Base-by-base conservation (phyloP, 495 filamentous ascomycete species). In the Durotheca rogersii region DNA sequence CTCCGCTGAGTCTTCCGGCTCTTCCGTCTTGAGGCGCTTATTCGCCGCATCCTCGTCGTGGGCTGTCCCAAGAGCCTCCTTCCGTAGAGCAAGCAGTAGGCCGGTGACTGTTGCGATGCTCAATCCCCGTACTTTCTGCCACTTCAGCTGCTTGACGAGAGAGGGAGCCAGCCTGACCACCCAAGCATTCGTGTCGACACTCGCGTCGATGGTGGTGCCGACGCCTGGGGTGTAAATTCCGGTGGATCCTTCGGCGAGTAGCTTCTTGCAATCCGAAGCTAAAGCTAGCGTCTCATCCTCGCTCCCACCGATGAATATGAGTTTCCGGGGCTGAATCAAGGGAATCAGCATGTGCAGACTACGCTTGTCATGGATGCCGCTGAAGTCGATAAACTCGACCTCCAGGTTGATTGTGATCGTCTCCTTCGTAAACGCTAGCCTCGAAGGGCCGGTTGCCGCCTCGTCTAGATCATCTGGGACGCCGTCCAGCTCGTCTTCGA, bases 161-260 rank as follows among this genome's bases (percentile, higher is more conserved):
- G 78, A 72, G 49, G 90, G 88, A 46, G 86, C 88, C 20, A 99
- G 77, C 61, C 89, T 95, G 39, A 97, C 86, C 19, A 86, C 84
- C 93, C 93, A 99, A 16, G 93, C 92, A 64, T 96, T 97, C 5
- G 91, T 97, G 60, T 99, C 93, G 29, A 97, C 91, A 57, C 90
- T 95, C 10, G 92, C 93, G 65, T 97, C 83, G 38, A 97, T 77
- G 2, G 74, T 71, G 39, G 77, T 71, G 11, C 90, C 89, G 27
- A 86, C 74, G 9, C 61, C 65, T 1, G 94, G 93, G 0, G 89
- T 90, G 67, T 90, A 92, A 14, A 97, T 85, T 48, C 86, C 83
- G 47, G 77, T 62, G 7, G 56, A 62, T 15, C 66, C 66, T 9
- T 69, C 66, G n/a, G 70, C 75, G 19, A 94, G 74, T 0, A 94